phyloP scores from a whole-genome alignment of 2,329 filamentous ascomycete species.

The Aspergillus sp. region DNA sequence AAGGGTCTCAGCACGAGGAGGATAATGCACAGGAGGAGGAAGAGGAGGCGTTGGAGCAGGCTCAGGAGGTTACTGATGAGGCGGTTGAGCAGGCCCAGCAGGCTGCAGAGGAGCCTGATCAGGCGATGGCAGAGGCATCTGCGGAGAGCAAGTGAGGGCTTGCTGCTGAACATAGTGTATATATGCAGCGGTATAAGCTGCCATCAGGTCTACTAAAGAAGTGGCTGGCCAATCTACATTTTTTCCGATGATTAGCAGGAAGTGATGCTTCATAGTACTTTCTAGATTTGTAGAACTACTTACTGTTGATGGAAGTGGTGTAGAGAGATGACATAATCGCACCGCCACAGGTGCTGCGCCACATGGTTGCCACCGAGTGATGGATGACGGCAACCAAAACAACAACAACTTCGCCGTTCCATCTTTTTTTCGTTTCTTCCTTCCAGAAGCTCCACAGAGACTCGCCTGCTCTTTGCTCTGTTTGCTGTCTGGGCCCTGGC shows the following conservation, averaged over 20 bases:
- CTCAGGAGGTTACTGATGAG: neutral
- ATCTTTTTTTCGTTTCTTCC: conserved; percentile 18
- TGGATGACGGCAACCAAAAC: conserved; percentile 26
- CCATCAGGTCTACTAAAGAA: neutral
- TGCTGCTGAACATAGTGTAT: neutral
- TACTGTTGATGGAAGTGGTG: too few relatives aligned
- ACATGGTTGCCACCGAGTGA: conserved; percentile 25
- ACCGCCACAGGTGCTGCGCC: conserved; percentile 15
- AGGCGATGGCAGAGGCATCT: neutral
- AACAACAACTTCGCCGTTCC: conserved; percentile 19
- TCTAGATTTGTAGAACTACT: too few relatives aligned
- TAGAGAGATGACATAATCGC: neutral
- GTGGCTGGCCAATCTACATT: too few relatives aligned
- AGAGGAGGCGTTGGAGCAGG: neutral
- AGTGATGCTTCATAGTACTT: too few relatives aligned
- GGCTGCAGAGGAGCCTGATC: neutral
- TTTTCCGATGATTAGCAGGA: too few relatives aligned
- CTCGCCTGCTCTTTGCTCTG: neutral
- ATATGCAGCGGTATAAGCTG: neutral
- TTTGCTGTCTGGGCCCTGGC: neutral
- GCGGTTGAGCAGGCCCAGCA: neutral
- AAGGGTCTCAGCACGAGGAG: conserved; percentile 24
- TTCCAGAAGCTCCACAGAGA: conserved; percentile 3
- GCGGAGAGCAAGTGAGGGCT: neutral
- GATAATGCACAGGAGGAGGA: neutral